These are phyloP conservation scores for Coemansia guatemalensis DNA, from an alignment of 192 early-diverging fungal species.

Conservation along the genomic window DNA sequence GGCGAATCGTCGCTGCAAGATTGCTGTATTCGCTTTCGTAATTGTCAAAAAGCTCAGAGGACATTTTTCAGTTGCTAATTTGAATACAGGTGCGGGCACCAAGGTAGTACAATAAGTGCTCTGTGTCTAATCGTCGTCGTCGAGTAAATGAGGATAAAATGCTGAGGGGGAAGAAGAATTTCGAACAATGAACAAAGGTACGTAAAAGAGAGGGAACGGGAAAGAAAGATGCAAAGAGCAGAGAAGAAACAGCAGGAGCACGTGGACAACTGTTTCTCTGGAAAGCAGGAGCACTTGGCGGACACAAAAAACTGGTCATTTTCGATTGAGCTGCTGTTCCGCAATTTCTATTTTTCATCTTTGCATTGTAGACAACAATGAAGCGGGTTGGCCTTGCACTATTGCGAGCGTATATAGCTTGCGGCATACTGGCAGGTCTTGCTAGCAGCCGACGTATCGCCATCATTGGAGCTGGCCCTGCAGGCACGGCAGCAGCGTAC, in stretches of 20 bases:
- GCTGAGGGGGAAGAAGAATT: too few relatives aligned
- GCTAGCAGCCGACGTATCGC: slow-evolving; percentile 12
- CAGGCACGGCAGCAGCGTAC: slow-evolving; percentile 18
- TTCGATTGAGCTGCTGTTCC: too few relatives aligned
- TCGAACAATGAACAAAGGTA: too few relatives aligned
- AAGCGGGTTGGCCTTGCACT: neutral
- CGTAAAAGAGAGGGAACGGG: neutral
- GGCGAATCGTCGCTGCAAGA: slow-evolving; percentile 6
- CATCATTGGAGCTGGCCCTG: slow-evolving; percentile 19
- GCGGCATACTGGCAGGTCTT: neutral
- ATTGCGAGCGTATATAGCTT: neutral
- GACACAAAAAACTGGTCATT: too few relatives aligned
- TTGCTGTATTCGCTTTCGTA: slow-evolving; percentile 9
- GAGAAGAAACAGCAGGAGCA: neutral
- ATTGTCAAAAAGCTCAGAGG: slow-evolving; percentile 14
- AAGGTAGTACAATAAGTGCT: too few relatives aligned
- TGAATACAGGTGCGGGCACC: neutral
- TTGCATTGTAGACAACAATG: neutral
- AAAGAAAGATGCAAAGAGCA: neutral
- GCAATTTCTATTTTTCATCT: neutral
- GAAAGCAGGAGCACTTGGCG: neutral
- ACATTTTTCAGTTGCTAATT: slow-evolving; percentile 1
- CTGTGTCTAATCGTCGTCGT: too few relatives aligned
- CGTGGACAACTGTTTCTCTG: neutral
- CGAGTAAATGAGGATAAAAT: too few relatives aligned